A percentile compares a stretch with the other conserved stretches of the same genome.
These are phyloP conservation scores for Boletus pseudo-olivaceus DNA, from an alignment of 768 basidiomycete genomes.

Conservation along the genomic window DNA sequence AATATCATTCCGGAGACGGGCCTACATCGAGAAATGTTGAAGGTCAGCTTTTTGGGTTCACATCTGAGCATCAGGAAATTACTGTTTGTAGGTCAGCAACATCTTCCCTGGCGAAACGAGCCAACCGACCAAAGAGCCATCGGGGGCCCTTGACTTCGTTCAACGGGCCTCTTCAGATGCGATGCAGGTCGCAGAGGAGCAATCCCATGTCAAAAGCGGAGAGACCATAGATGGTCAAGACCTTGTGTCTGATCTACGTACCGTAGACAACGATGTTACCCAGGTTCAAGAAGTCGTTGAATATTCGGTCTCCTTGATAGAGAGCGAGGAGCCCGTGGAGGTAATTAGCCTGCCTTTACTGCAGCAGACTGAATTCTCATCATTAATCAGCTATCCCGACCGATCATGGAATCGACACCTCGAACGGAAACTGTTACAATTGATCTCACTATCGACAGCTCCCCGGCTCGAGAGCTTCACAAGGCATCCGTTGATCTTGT, in stretches of 20 bases:
- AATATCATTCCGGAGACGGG: not conserved
- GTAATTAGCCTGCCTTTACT: slow-evolving; percentile 5
- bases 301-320: slow-evolving; percentile 1
- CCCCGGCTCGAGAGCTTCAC: slow-evolving; percentile 16
- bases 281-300: not conserved
- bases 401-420: slow-evolving; percentile 12
- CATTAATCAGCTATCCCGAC: slow-evolving; percentile 9
- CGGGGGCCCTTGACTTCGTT: slow-evolving; percentile 25
- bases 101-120: not conserved
- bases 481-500: not conserved
- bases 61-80: not conserved
- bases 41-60: slow-evolving; percentile 15
- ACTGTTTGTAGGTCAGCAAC: slow-evolving; percentile 5
- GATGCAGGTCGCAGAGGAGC: not conserved
- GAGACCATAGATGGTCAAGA: not conserved
- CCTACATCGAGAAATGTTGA: not conserved
- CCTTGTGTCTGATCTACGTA: not conserved
- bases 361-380: not conserved
- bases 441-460: slow-evolving; percentile 41
- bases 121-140: slow-evolving; percentile 28
- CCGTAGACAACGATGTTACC: not conserved
- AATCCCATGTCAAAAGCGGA: not conserved
- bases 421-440: slow-evolving; percentile 33
- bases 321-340: slow-evolving; percentile 2
- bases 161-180: not conserved